Conservation (phyloP, 345 rosid species). For the Euphorbia lathyris region DNA sequence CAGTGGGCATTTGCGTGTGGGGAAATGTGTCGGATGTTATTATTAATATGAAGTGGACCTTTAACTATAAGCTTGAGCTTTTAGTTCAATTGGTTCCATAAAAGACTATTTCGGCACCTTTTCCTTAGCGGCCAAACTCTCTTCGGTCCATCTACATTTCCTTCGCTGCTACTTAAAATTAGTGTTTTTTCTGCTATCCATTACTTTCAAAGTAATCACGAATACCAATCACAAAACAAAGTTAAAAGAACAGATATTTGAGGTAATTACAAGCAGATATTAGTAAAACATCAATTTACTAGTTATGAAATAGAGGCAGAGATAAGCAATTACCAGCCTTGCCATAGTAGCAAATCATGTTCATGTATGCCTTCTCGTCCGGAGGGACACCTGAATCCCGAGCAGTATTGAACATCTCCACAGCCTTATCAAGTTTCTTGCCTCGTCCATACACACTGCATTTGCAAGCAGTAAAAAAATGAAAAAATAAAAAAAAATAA, state of each 20-base stretch:
- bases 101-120: too few relatives aligned
- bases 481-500: too few relatives aligned
- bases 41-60: too few relatives aligned
- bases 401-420: constrained; percentile 53
- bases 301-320: background rate
- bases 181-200: too few relatives aligned
- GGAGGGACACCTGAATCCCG: constrained; percentile 39
- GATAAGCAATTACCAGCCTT: constrained; percentile 57
- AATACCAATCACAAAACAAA: background rate
- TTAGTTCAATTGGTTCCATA: too few relatives aligned
- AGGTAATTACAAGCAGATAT: background rate
- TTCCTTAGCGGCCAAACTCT: too few relatives aligned
- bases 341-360: constrained; percentile 60
- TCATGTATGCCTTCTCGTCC: constrained; percentile 83
- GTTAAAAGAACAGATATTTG: background rate
- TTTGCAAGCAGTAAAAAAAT: constrained; percentile 17
- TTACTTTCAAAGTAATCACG: background rate
- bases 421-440: constrained; percentile 58
- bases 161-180: too few relatives aligned
- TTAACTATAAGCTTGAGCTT: too few relatives aligned
- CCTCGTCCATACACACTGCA: constrained; percentile 76
- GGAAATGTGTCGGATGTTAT: too few relatives aligned
- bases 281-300: background rate
- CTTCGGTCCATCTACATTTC: too few relatives aligned
- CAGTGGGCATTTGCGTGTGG: too few relatives aligned